Conservation (phyloP, 2,329 filamentous ascomycete genomes). For the Bimuria novae-zelandiae region DNA sequence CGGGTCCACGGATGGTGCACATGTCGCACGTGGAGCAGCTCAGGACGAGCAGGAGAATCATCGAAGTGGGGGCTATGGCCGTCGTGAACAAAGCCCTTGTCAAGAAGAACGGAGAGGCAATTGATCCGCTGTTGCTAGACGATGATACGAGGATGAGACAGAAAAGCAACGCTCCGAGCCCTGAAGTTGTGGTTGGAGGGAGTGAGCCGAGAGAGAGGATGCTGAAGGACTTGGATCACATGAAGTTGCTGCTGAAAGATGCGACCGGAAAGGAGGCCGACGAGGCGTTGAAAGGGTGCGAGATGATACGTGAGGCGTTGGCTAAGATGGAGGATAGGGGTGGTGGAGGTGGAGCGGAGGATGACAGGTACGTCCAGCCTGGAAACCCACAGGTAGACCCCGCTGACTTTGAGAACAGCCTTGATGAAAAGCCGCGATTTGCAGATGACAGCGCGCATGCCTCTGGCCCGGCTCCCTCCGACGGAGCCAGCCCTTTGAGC, state of each 20-base stretch:
- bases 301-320: constrained; percentile 24
- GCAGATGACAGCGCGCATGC: not conserved
- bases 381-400: not conserved
- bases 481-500: not conserved
- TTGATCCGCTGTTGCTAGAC: constrained; percentile 4
- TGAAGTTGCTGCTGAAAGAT: constrained; percentile 18
- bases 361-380: not conserved
- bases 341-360: not conserved
- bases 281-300: constrained; percentile 21
- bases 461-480: not conserved
- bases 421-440: not conserved
- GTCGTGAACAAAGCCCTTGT: constrained; percentile 15
- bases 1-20: constrained; percentile 16
- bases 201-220: constrained; percentile 3
- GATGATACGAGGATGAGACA: not conserved
- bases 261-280: constrained; percentile 13
- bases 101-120: not conserved
- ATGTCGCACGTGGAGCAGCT: constrained; percentile 27
- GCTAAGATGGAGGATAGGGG: not conserved
- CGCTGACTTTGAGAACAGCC: not conserved
- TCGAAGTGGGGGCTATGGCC: constrained; percentile 39
- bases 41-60: constrained; percentile 26
- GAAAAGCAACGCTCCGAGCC: not conserved
- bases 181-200: not conserved
- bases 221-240: constrained; percentile 21